Conservation (phyloP, 495 filamentous ascomycete genomes). For the Penicillium dipodomyicola region DNA sequence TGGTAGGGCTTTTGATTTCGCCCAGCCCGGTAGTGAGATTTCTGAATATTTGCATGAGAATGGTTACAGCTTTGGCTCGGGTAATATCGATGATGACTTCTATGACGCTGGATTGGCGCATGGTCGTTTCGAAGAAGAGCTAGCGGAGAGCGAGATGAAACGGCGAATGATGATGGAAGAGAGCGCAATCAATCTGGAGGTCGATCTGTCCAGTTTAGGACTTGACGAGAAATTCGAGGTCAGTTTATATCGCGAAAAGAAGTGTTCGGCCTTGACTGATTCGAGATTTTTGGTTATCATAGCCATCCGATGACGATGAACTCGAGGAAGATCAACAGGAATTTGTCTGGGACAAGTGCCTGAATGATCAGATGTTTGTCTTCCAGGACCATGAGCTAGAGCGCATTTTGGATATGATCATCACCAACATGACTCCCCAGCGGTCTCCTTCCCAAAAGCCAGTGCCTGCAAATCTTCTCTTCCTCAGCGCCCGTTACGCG, state of each 20-base stretch:
- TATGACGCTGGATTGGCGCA: conserved; percentile 92
- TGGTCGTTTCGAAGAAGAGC: conserved; percentile 92
- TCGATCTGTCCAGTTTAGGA: conserved; percentile 92
- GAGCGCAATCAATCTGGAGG: conserved; percentile 94
- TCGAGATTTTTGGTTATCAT: conserved; percentile 5
- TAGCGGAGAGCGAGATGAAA: conserved; percentile 95
- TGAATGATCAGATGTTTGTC: conserved; percentile 99
- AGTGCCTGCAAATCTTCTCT: conserved; percentile 94
- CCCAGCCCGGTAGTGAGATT: conserved; percentile 91
- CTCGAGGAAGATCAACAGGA: conserved; percentile 87
- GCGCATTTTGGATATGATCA: conserved; percentile 88
- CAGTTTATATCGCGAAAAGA: conserved; percentile 25
- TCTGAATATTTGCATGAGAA: conserved; percentile 91
- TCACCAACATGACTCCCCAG: conserved; percentile 97
- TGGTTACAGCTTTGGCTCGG: conserved; percentile 84
- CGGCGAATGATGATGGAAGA: conserved; percentile 99
- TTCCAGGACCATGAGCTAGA: conserved; percentile 93
- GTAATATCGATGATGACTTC: conserved; percentile 89
- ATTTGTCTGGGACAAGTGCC: conserved; percentile 94
- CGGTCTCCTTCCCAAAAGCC: conserved; percentile 94
- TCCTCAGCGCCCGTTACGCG: conserved; percentile 91
- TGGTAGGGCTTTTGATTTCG: conserved; percentile 95
- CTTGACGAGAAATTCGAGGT: conserved; percentile 95
- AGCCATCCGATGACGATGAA: conserved; percentile 72
- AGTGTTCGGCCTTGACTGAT: conserved; percentile 10